Evolutionary conservation across 164 flowering plant genomes (phyloP).

Genomic region (Berberis vulgaris): DNA sequence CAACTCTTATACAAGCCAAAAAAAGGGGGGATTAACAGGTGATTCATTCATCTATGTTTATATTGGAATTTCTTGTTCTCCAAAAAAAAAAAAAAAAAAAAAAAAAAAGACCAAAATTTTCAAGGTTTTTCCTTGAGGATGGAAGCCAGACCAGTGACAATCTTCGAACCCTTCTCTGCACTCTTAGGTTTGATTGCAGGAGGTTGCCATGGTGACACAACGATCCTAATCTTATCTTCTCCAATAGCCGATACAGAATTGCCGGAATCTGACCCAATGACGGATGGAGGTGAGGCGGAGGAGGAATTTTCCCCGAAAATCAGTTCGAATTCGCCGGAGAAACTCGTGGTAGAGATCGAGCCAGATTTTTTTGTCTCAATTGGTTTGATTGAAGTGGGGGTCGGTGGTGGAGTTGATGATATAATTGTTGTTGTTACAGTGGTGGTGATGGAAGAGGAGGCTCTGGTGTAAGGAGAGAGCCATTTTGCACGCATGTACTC

Average conservation of each 20-base stretch:
- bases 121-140: constrained; percentile 38
- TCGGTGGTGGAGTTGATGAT: not conserved
- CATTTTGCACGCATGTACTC: constrained; percentile 75
- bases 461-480: constrained; percentile 52
- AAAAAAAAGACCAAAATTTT: constrained; percentile 17
- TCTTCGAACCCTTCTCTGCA: constrained; percentile 25
- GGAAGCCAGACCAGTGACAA: constrained; percentile 63
- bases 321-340: constrained; percentile 18
- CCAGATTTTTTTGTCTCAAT: not conserved
- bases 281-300: constrained; percentile 1
- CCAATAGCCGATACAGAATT: constrained; percentile 1
- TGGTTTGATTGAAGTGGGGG: not conserved
- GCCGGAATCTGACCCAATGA: constrained; percentile 12
- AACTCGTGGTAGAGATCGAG: not conserved
- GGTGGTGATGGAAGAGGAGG: not conserved
- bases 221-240: constrained; percentile 19
- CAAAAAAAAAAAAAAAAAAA: constrained; percentile 1
- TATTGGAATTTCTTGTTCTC: not conserved
- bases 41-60: not conserved
- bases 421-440: not conserved
- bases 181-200: constrained; percentile 42
- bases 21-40: constrained; percentile 7
- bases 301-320: constrained; percentile 10
- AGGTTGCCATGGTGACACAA: constrained; percentile 34
- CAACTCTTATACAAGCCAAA: constrained; percentile 27